phyloP scores from a whole-genome alignment of 1,284 basidiomycete genomes.

The Trametes versicolor region DNA sequence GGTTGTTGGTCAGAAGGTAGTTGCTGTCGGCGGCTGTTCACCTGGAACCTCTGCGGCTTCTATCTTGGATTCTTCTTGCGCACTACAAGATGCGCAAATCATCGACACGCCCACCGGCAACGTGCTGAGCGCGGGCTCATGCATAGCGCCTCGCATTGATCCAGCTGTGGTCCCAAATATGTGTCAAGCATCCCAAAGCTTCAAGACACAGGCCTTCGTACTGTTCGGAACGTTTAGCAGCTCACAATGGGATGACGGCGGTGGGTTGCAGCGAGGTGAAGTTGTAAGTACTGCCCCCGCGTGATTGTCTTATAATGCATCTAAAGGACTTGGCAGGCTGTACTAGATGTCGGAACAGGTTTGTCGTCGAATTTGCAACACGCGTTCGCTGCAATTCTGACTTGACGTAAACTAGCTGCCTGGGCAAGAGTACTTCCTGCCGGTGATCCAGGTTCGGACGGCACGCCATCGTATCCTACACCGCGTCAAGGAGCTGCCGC shows the following conservation, averaged over 20 bases:
- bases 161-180: slow-evolving; percentile 69
- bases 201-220: slow-evolving; percentile 70
- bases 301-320: not conserved
- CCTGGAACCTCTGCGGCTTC: slow-evolving; percentile 37
- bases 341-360: slow-evolving; percentile 63
- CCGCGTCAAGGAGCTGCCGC: slow-evolving; percentile 78
- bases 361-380: not conserved
- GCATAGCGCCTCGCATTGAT: slow-evolving; percentile 76
- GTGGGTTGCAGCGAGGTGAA: slow-evolving; percentile 69
- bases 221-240: slow-evolving; percentile 72
- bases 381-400: not conserved
- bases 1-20: slow-evolving; percentile 47
- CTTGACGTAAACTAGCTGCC: slow-evolving; percentile 49
- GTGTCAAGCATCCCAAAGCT: slow-evolving; percentile 63
- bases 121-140: slow-evolving; percentile 54
- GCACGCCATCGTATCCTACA: slow-evolving; percentile 60
- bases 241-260: slow-evolving; percentile 71
- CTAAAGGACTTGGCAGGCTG: slow-evolving; percentile 51
- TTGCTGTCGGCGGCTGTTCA: slow-evolving; percentile 70
- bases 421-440: slow-evolving; percentile 81
- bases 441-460: slow-evolving; percentile 68
- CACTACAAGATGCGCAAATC: slow-evolving; percentile 63
- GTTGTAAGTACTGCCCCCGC: slow-evolving; percentile 57
- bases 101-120: slow-evolving; percentile 54
- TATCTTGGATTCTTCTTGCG: slow-evolving; percentile 58